Base-by-base conservation (phyloP, 2,329 filamentous ascomycete genomes). In the Cladobotryum protrusum region DNA sequence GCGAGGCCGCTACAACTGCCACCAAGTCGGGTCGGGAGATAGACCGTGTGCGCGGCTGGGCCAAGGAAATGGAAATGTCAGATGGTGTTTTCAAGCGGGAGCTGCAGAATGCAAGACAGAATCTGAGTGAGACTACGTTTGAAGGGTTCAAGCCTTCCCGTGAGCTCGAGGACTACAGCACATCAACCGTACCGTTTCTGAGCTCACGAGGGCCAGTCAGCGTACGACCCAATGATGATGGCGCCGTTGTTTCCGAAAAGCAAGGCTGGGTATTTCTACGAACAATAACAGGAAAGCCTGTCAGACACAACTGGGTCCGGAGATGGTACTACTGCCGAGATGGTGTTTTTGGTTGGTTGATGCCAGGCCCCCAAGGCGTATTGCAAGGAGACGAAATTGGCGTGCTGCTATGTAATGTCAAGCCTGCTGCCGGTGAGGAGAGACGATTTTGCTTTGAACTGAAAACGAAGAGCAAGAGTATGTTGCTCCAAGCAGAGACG, bases 361-460 rank as follows among this genome's bases (percentile, higher is more conserved):
- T 93, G 17, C 90, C 95, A 61, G 87, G 88, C 3, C 74, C 82
- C 1, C 83, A 91, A 52, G 92, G 90, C 33, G 93, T 99, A 18
- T 83, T 97, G 58, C 92, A 97, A 66, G 95, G 90, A 43, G 93
- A 99, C 61, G 90, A 95, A 70, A 95, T 96, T 53, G 93, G 93
- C 37, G 91, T 99, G 3, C 72, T 99, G 47, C 81, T 99, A 36
- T 99, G 93, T 71, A 95, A 89, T 61, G 87, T 93, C 44, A 89
- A 92, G 60, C 90, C 91, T 15, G 90, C 91, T 1, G 86, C 95
- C 46, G 85, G 89, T 57, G 93, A 99, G 68, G 93, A 99, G 62
- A 83, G 93, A 36, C 82, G 93, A 14, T 99, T 97, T 68, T 97
- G 93, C 65, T 96, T 99, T 61, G 93, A 99, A 68, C 87, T 99